Percentiles rank a stretch among this genome's conserved stretches.
These are phyloP conservation scores for Astrothelium macrocarpum DNA, from an alignment of 495 filamentous ascomycete genomes.

Conservation along the genomic window DNA sequence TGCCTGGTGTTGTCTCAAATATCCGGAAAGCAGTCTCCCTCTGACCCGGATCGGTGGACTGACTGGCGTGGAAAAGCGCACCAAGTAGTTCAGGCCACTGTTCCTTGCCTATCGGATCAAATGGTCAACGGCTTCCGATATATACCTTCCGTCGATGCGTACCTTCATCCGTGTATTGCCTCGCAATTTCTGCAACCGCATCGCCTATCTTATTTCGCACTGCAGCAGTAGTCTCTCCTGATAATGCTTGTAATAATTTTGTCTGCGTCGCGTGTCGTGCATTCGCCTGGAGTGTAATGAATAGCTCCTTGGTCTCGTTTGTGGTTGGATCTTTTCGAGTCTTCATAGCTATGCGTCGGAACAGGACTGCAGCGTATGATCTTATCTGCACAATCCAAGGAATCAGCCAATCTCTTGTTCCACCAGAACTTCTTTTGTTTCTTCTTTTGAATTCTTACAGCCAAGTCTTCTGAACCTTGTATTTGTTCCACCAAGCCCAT, in stretches of 20 bases:
- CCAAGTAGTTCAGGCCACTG: slow-evolving; percentile 86
- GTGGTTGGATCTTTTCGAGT: slow-evolving; percentile 62
- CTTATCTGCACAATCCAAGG: slow-evolving; percentile 57
- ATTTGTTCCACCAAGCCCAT: slow-evolving; percentile 94
- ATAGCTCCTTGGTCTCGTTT: slow-evolving; percentile 69
- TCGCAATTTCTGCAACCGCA: slow-evolving; percentile 86
- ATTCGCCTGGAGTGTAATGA: slow-evolving; percentile 60
- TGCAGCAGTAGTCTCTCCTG: slow-evolving; percentile 54
- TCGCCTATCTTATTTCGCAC: slow-evolving; percentile 95
- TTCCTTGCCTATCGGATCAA: slow-evolving; percentile 59
- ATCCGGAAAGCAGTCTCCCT: slow-evolving; percentile 88
- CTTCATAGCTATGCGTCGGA: slow-evolving; percentile 85
- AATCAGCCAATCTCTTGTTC: too few species aligned
- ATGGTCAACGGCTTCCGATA: too few species aligned
- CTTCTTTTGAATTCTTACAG: slow-evolving; percentile 42
- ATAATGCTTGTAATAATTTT: slow-evolving; percentile 68
- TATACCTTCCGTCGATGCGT: too few species aligned
- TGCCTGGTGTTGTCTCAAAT: slow-evolving; percentile 86
- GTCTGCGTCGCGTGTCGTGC: slow-evolving; percentile 68
- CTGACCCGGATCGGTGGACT: slow-evolving; percentile 66
- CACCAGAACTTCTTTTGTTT: too few species aligned
- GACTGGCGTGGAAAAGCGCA: slow-evolving; percentile 77
- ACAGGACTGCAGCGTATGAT: slow-evolving; percentile 86
- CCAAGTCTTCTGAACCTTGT: slow-evolving; percentile 54
- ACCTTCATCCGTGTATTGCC: slow-evolving; percentile 90